Conservation (phyloP, 2,329 filamentous ascomycete species). For the Aschersonia sp. region DNA sequence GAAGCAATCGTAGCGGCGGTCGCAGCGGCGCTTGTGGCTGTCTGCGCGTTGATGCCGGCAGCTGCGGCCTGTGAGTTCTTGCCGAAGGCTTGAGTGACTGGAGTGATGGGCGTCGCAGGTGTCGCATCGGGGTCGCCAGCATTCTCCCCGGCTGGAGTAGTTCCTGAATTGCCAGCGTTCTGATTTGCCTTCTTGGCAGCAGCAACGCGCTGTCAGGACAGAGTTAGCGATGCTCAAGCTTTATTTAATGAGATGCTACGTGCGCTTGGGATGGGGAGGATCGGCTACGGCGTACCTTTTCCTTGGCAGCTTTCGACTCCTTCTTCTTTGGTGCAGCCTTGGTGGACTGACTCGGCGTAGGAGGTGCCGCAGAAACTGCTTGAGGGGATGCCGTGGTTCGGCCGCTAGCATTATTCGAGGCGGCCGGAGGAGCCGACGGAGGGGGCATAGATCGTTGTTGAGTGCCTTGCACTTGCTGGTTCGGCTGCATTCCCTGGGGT, state of each 20-base stretch:
- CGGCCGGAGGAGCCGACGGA: slow-evolving; percentile 42
- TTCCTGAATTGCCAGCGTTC: slow-evolving; percentile 28
- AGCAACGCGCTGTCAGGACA: slow-evolving; percentile 25
- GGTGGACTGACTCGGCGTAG: slow-evolving; percentile 59
- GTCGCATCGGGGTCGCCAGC: slow-evolving; percentile 43
- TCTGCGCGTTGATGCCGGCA: slow-evolving; percentile 14
- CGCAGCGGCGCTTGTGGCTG: not conserved
- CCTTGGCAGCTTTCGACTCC: slow-evolving; percentile 48
- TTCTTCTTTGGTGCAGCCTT: slow-evolving; percentile 73
- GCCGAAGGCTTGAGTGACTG: slow-evolving; percentile 35
- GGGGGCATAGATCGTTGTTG: slow-evolving; percentile 59
- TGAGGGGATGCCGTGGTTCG: slow-evolving; percentile 47
- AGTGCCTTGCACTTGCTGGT: slow-evolving; percentile 45
- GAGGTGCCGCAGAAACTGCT: slow-evolving; percentile 51
- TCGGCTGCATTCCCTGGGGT: slow-evolving; percentile 24
- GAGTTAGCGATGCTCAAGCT: not conserved
- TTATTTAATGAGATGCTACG: too few relatives aligned
- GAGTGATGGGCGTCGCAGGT: slow-evolving; percentile 50
- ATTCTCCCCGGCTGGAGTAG: slow-evolving; percentile 43
- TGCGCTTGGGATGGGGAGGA: too few relatives aligned
- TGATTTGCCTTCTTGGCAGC: slow-evolving; percentile 48
- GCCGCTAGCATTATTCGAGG: slow-evolving; percentile 33
- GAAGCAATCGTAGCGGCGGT: slow-evolving; percentile 10
- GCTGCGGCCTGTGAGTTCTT: slow-evolving; percentile 16
- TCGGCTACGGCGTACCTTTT: slow-evolving; percentile 41